A percentile compares a stretch with the other conserved stretches of the same genome.
Conservation (phyloP, 306 rosid genomes). For the Vicia sativa region DNA sequence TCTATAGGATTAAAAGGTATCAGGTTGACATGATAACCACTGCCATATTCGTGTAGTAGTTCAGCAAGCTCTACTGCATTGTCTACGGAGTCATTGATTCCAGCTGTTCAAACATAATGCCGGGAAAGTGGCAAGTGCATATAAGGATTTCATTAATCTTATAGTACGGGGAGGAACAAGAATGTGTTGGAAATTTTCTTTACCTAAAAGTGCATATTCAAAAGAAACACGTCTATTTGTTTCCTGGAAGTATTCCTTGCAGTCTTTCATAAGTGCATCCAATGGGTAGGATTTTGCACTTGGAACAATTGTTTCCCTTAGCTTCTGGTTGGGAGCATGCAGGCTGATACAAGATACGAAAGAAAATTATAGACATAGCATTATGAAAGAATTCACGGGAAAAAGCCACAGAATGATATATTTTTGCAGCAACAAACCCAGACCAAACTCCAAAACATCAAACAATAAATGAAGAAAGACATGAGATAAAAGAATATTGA, state of each 20-base stretch:
- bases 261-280: conserved; percentile 82
- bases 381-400: conserved; percentile 28
- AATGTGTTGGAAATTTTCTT: conserved; percentile 21
- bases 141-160: conserved; percentile 30
- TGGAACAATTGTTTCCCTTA: conserved; percentile 90
- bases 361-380: conserved; percentile 1
- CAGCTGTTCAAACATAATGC: conserved; percentile 66
- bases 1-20: conserved; percentile 97
- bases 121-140: conserved; percentile 25
- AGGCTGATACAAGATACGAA: conserved; percentile 57
- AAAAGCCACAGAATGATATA: not conserved
- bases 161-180: conserved; percentile 1
- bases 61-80: conserved; percentile 86
- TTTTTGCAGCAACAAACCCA: conserved; percentile 7
- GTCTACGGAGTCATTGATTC: conserved; percentile 82
- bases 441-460: not conserved
- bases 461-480: not conserved
- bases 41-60: conserved; percentile 71
- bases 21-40: conserved; percentile 79
- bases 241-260: conserved; percentile 70
- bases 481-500: not conserved
- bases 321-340: conserved; percentile 97
- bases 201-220: conserved; percentile 98
- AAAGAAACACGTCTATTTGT: conserved; percentile 86
- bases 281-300: conserved; percentile 96